Evolutionary conservation across 805 yeast species (phyloP).

Genomic region (Suhomyces pyralidae): DNA sequence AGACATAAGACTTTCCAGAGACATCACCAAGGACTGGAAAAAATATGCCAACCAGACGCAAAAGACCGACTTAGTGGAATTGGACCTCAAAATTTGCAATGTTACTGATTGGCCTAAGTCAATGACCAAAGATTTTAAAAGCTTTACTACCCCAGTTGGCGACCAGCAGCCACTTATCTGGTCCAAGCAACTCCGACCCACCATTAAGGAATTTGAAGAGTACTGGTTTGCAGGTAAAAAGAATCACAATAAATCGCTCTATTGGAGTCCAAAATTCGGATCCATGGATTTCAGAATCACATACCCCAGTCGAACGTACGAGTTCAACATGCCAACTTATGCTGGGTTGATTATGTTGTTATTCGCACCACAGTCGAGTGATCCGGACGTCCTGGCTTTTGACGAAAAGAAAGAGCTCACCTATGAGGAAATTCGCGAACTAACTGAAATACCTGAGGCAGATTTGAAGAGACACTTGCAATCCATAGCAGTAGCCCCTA

Average conservation of each 20-base stretch:
- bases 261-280: constrained; percentile 84
- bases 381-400: constrained; percentile 36
- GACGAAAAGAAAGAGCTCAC: constrained; percentile 56
- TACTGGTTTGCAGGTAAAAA: constrained; percentile 39
- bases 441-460: constrained; percentile 67
- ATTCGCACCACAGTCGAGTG: constrained; percentile 49
- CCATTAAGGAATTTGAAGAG: constrained; percentile 38
- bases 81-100: constrained; percentile 43
- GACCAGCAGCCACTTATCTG: constrained; percentile 27
- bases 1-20: constrained; percentile 57
- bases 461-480: constrained; percentile 78
- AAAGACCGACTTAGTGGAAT: constrained; percentile 21
- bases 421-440: constrained; percentile 56
- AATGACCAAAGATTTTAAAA: constrained; percentile 42
- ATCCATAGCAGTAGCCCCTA: constrained; percentile 81
- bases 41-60: constrained; percentile 11
- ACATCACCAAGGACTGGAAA: constrained; percentile 40
- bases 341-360: constrained; percentile 76
- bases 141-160: constrained; percentile 17
- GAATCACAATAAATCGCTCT: constrained; percentile 40
- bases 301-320: constrained; percentile 68
- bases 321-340: constrained; percentile 74
- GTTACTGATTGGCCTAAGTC: constrained; percentile 46
- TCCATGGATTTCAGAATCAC: constrained; percentile 74
- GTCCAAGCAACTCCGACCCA: constrained; percentile 37